Percentiles rank a stretch among this genome's conserved stretches.
Conservation (phyloP, 2,329 filamentous ascomycete species). For the Truncatella angustata region DNA sequence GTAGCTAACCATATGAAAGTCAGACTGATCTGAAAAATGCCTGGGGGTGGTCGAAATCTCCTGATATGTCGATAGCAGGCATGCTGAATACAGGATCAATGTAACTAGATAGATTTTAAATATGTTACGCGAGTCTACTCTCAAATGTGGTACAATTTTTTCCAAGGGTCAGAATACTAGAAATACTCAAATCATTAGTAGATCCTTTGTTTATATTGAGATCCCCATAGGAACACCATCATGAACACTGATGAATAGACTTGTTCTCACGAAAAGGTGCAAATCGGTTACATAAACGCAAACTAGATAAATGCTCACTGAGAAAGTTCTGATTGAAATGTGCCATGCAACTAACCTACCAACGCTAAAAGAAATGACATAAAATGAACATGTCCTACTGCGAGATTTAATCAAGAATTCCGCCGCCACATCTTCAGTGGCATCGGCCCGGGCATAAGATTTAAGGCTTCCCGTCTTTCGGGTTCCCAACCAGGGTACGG, state of each 20-base stretch:
- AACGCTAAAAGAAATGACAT: not conserved
- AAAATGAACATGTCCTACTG: no score
- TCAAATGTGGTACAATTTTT: no score
- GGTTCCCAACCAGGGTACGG: slow-evolving; percentile 20
- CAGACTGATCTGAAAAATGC: not conserved
- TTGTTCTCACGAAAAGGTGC: no score
- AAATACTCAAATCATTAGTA: no score
- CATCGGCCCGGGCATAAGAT: slow-evolving; percentile 21
- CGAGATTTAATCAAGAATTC: not conserved
- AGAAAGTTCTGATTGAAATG: not conserved
- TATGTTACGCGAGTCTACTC: no score
- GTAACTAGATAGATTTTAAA: not conserved
- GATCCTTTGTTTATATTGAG: no score
- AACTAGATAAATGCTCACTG: not conserved
- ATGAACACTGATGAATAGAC: no score
- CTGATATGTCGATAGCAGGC: slow-evolving; percentile 1
- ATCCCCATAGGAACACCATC: no score
- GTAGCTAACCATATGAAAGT: not conserved
- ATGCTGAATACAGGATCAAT: not conserved
- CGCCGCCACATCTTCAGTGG: slow-evolving; percentile 26
- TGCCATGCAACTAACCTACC: not conserved
- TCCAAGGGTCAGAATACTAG: no score
- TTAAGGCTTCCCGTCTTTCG: slow-evolving; percentile 23
- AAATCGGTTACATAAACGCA: not conserved
- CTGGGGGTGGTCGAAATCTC: not conserved